Base-by-base conservation (phyloP, 768 basidiomycete genomes). In the Phylloporus scabripes region DNA sequence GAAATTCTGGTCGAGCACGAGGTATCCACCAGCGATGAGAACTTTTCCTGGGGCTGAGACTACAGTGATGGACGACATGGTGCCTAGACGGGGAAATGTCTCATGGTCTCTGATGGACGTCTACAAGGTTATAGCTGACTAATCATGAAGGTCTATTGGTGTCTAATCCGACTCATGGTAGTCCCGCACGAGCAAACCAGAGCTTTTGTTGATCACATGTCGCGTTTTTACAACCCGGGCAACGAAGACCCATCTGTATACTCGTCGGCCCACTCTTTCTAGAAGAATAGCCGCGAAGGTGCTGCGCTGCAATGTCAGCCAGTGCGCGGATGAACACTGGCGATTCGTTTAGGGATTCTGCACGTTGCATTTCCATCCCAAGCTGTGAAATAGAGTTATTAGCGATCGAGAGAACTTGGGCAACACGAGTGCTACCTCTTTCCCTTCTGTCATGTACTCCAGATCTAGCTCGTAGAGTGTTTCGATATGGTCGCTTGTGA, bases 401-500 rank as follows among this genome's bases (percentile, higher is more conserved):
- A 56, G 46, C 34, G 4, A 33, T 23, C 5, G 20, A 34, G 18
- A 23, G 5, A 10, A 18, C 26, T 29, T 23, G 18, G 47, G 42
- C 3, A 11, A 44, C 7, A 15, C 38, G 10, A 43, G 3, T n/a
- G 62, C 80, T 59, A 93, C 93, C 81, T 95, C 84, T 65, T 78
- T 78, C 8, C 89, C 96, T 70, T 98, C 94, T 69, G 83, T 84
- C 49, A 78, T 78, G 62, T 98, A 96, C 66, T 99, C 96, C 46
- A 94, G 67, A 67, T 99, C 96, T 43, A 98, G 76, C 72, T 99
- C 96, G 60, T 89, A 98, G 43, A 99, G 74, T 20, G 96, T 99
- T 74, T 99, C 96, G 61, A 99, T 98, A 66, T 99, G 96, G 70
- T 99, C 96, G 65, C 87, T 93, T 12, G 96, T 99, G 72, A 99